Base-by-base conservation (phyloP, 1,284 basidiomycete genomes). In the Trametes polyzona region DNA sequence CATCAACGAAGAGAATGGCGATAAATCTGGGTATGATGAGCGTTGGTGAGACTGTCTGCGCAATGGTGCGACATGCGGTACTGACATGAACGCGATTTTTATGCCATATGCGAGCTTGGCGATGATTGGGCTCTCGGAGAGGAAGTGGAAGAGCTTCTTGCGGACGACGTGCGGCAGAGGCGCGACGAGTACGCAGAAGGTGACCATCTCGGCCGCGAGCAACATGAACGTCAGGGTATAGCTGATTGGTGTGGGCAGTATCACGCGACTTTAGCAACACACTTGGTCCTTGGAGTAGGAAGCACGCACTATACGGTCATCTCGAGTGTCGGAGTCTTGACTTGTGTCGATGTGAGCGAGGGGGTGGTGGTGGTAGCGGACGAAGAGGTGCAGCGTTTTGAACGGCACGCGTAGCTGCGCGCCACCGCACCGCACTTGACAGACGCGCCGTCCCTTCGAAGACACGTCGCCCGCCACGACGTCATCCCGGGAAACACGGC, bases 81-180 rank as follows among this genome's bases (percentile, higher is more conserved):
- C 88, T 51, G 61, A 94, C 91, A 98, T 96, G 80, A 97, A 97
- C 6, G 93, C 92, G 65, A 98, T 97, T 72, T 97, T 97, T 65
- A 93, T 81, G 52, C 76, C 90, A 68, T 93, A 93, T 0, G 89
- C 87, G 54, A 93, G 57, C 67, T 92, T 92, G 11, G 88, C 88
- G 41, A 92, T 74, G 52, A 87, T 69, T 41, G 80, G 76, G 54
- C 83, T 90, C 61, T 85, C 83, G 0, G 88, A 86, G 23, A 95
- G 81, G 77, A 95, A 94, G 17, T 74, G 78, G 71, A 95, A 93
- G 49, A 95, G 73, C 7, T 76, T 77, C 73, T 88, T 90, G 59
- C 88, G 83, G 62, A 90, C 67, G n/a, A 76, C 74, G 70, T 90
- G 88, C 0, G 93, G 93, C 5, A 95, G 76, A 5, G 93, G 93